These are phyloP conservation scores for Heliocybe sulcata DNA, from an alignment of 1,284 basidiomycete genomes.

Conservation along the genomic window DNA sequence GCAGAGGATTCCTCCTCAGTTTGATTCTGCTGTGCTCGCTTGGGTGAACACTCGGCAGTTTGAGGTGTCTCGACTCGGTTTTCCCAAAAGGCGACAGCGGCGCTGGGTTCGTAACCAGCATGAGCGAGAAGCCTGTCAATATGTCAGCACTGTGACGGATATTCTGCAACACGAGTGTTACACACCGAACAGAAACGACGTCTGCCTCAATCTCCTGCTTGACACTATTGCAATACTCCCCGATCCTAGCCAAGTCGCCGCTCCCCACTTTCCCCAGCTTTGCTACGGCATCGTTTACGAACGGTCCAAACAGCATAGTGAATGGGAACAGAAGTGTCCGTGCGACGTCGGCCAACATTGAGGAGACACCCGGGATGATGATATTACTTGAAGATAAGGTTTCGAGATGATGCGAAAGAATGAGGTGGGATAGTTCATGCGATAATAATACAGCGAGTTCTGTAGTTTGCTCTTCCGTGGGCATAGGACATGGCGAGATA, in stretches of 20 bases:
- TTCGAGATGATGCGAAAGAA: conserved; percentile 86
- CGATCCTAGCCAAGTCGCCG: conserved; percentile 63
- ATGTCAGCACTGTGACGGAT: neutral
- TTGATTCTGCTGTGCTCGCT: conserved; percentile 11
- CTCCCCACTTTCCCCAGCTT: conserved; percentile 71
- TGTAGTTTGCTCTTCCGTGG: conserved; percentile 73
- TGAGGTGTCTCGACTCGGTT: conserved; percentile 26
- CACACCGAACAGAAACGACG: conserved; percentile 74
- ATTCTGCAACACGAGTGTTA: neutral
- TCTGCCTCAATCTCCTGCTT: conserved; percentile 86
- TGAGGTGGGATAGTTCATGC: conserved; percentile 83
- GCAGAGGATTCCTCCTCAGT: conserved; percentile 9
- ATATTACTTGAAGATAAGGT: conserved; percentile 78
- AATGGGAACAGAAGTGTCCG: conserved; percentile 78
- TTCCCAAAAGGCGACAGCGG: conserved; percentile 73
- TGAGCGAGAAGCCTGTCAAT: conserved; percentile 67
- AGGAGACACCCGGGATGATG: conserved; percentile 73
- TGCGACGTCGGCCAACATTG: conserved; percentile 67
- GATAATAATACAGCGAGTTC: conserved; percentile 82
- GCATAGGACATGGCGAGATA: conserved; percentile 35
- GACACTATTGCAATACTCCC: conserved; percentile 65
- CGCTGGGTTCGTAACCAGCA: conserved; percentile 78
- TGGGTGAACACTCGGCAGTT: conserved; percentile 32
- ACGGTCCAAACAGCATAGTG: conserved; percentile 86
- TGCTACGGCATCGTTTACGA: conserved; percentile 85